phyloP scores from a whole-genome alignment of 768 basidiomycete species.

The Suillus discolor region DNA sequence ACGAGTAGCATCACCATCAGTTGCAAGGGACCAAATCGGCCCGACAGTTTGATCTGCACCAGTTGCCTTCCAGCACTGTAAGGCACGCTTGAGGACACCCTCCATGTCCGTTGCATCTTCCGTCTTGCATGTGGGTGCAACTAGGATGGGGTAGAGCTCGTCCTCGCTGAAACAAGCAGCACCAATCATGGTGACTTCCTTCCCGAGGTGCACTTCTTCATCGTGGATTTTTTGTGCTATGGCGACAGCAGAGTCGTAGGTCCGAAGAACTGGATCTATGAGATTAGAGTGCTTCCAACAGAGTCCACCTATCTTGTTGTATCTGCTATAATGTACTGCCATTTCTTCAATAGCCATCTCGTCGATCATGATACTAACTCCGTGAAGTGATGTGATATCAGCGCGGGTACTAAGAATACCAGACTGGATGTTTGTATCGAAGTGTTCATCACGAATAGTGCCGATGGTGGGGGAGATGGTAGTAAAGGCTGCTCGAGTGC shows the following conservation, averaged over 20 bases:
- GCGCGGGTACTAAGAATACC: slow-evolving; percentile 6
- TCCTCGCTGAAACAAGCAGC: slow-evolving; percentile 9
- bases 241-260: slow-evolving; percentile 8
- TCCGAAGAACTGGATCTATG: slow-evolving; percentile 1
- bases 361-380: slow-evolving; percentile 16
- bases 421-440: slow-evolving; percentile 15
- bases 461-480: slow-evolving; percentile 15
- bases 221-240: slow-evolving; percentile 1
- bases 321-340: slow-evolving; percentile 11
- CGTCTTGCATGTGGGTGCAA: slow-evolving; percentile 16
- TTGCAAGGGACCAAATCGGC: slow-evolving; percentile 14
- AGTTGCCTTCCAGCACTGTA: not conserved
- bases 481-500: slow-evolving; percentile 10
- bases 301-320: slow-evolving; percentile 15
- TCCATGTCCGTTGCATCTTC: slow-evolving; percentile 9
- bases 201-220: slow-evolving; percentile 13
- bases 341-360: slow-evolving; percentile 19
- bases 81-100: not conserved
- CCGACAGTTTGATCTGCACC: slow-evolving; percentile 2
- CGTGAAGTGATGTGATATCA: not conserved
- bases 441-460: slow-evolving; percentile 2
- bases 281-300: slow-evolving; percentile 15
- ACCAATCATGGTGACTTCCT: slow-evolving; percentile 17
- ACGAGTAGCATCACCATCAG: slow-evolving; percentile 19
- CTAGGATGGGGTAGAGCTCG: slow-evolving; percentile 14